phyloP scores from a whole-genome alignment of 306 rosid genomes.

The Arachis stenosperma region DNA sequence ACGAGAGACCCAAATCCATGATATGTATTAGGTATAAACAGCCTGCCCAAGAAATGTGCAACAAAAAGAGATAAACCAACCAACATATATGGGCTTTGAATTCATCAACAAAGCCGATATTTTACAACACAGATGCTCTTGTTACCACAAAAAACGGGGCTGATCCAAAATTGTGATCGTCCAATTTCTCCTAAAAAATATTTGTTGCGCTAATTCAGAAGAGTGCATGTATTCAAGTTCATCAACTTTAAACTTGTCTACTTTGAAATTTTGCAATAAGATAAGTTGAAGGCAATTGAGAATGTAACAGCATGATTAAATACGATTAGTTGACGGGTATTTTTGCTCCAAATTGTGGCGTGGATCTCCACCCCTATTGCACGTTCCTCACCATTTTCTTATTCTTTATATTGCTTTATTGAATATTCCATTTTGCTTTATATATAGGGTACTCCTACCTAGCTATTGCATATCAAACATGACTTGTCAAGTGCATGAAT shows the following conservation, averaged over 20 bases:
- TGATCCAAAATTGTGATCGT: too few relatives aligned
- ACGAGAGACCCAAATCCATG: too few relatives aligned
- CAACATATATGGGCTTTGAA: too few relatives aligned
- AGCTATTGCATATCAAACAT: slow-evolving; percentile 5
- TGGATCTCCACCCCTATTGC: not conserved
- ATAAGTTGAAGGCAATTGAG: not conserved
- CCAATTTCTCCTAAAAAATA: too few relatives aligned
- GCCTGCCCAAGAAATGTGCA: too few relatives aligned
- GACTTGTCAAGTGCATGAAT: not conserved
- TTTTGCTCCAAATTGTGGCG: not conserved
- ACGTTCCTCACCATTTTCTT: not conserved
- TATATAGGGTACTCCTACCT: not conserved
- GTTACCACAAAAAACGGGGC: too few relatives aligned
- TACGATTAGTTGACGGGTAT: not conserved
- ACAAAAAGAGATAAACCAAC: too few relatives aligned
- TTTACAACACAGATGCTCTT: too few relatives aligned
- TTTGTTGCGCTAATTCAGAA: not conserved
- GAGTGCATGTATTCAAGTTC: not conserved
- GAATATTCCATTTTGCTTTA: slow-evolving; percentile 3
- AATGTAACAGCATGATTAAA: slow-evolving; percentile 5
- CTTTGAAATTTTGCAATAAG: too few relatives aligned
- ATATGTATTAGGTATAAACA: too few relatives aligned
- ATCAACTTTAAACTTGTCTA: not conserved
- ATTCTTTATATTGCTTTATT: too few relatives aligned
- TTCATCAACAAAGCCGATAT: too few relatives aligned